These are phyloP conservation scores for Kluyveromyces dobzhanskii DNA, from an alignment of 805 yeast species.

Conservation along the genomic window DNA sequence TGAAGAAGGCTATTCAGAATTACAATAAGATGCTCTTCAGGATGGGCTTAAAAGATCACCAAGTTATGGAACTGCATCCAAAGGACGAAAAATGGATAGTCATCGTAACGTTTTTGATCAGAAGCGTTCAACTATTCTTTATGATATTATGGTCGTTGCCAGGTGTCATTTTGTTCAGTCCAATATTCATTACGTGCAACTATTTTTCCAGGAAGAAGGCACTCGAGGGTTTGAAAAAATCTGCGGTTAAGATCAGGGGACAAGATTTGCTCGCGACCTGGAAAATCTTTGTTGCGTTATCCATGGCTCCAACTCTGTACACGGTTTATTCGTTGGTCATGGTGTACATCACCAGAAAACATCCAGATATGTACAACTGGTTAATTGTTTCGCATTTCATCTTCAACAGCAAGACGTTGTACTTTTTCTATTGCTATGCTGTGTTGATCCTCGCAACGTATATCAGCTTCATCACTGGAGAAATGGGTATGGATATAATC, in stretches of 20 bases:
- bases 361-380: conserved; percentile 16
- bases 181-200: conserved; percentile 72
- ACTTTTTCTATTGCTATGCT: conserved; percentile 42
- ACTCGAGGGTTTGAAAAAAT: conserved; percentile 72
- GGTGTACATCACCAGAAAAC: conserved; percentile 30
- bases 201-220: conserved; percentile 65
- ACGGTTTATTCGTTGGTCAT: conserved; percentile 53
- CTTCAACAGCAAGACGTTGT: conserved; percentile 17
- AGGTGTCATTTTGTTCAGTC: conserved; percentile 75
- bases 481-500: conserved; percentile 78
- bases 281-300: conserved; percentile 81
- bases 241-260: conserved; percentile 84
- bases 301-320: conserved; percentile 78
- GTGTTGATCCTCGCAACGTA: conserved; percentile 68
- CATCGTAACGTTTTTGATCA: conserved; percentile 39
- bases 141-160: conserved; percentile 66
- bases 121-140: conserved; percentile 44
- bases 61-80: conserved; percentile 42
- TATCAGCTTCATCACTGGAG: conserved; percentile 83
- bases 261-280: conserved; percentile 91
- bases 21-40: conserved; percentile 61
- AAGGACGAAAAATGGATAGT: conserved; percentile 41
- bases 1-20: conserved; percentile 53
- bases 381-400: conserved; percentile 27
- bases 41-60: conserved; percentile 65